These are phyloP conservation scores for Epichloe amarillans DNA, from an alignment of 2,329 filamentous ascomycete species.

Conservation along the genomic window DNA sequence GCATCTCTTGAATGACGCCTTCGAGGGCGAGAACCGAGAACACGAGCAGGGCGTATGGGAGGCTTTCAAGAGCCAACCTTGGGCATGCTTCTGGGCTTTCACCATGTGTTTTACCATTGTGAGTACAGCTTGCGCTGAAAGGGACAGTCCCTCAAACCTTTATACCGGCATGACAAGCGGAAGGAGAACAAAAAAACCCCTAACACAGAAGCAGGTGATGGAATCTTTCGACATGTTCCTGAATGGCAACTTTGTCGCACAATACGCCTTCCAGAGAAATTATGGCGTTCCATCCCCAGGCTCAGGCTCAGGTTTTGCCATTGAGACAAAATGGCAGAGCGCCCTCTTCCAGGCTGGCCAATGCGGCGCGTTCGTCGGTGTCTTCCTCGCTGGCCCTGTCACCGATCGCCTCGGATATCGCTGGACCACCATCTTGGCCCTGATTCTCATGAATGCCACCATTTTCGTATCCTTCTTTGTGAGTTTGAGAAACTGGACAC, in stretches of 20 bases:
- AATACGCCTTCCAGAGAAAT: slow-evolving; percentile 20
- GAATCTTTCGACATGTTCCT: slow-evolving; percentile 36
- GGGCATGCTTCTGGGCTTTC: slow-evolving; percentile 33
- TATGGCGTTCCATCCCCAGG: slow-evolving; percentile 21
- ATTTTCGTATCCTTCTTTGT: slow-evolving; percentile 42
- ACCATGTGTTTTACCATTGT: slow-evolving; percentile 37
- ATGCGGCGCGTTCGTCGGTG: slow-evolving; percentile 22
- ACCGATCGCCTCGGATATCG: slow-evolving; percentile 24
- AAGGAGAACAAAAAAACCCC: background rate
- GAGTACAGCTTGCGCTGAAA: slow-evolving; percentile 8
- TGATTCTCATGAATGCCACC: slow-evolving; percentile 26
- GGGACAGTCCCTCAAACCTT: too few relatives aligned
- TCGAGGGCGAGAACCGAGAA: slow-evolving; percentile 29
- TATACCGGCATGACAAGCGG: too few relatives aligned
- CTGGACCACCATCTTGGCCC: slow-evolving; percentile 20
- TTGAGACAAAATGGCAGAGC: slow-evolving; percentile 29
- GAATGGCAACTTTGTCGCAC: slow-evolving; percentile 32
- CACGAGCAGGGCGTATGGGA: slow-evolving; percentile 25
- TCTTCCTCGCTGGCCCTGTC: slow-evolving; percentile 24
- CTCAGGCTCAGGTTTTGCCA: slow-evolving; percentile 9
- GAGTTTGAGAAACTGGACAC: background rate
- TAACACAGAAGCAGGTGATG: slow-evolving; percentile 27
- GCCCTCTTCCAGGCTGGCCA: slow-evolving; percentile 21
- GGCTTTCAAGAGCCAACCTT: slow-evolving; percentile 26
- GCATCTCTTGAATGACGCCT: slow-evolving; percentile 26